A percentile compares a stretch with the other conserved stretches of the same genome.
Evolutionary conservation across 768 basidiomycete species (phyloP).

Genomic region (Leucocoprinus birnbaumii): DNA sequence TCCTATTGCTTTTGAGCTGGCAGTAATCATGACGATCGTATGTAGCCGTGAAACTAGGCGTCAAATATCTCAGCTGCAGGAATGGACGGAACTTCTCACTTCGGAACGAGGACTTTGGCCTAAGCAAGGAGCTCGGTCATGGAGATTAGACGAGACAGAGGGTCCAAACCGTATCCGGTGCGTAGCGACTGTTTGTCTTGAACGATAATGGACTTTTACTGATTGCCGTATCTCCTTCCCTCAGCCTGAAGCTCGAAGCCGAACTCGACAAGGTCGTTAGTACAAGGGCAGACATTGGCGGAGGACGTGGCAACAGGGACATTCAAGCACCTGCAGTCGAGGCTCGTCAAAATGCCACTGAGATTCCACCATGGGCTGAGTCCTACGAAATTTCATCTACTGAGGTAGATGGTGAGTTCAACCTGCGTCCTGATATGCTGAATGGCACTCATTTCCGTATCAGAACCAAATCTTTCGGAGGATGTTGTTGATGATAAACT

Average conservation of each 20-base stretch:
- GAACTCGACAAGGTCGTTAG: conserved; percentile 46
- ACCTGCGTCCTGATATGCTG: not conserved
- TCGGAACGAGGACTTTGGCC: conserved; percentile 87
- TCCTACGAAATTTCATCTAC: conserved; percentile 65
- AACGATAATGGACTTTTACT: no score
- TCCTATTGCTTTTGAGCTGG: not conserved
- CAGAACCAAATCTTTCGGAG: conserved; percentile 62
- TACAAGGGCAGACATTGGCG: conserved; percentile 42
- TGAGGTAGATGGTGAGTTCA: conserved; percentile 52
- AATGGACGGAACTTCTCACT: conserved; percentile 59
- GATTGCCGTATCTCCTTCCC: not conserved
- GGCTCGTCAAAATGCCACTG: conserved; percentile 50
- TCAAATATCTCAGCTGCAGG: conserved; percentile 56
- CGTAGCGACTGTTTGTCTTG: not conserved
- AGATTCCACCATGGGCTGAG: conserved; percentile 74
- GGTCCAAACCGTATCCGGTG: conserved; percentile 86
- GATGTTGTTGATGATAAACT: conserved; percentile 88
- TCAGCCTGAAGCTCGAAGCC: conserved; percentile 77
- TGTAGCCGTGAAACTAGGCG: conserved; percentile 76
- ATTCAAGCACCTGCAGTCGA: conserved; percentile 38
- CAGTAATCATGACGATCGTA: conserved; percentile 3
- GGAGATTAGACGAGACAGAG: conserved; percentile 91
- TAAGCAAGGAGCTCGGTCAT: conserved; percentile 44
- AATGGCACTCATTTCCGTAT: not conserved
- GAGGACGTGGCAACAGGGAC: conserved; percentile 40